Conservation (phyloP, 352 stramenopile genomes). For the Pythium scleroteichum region DNA sequence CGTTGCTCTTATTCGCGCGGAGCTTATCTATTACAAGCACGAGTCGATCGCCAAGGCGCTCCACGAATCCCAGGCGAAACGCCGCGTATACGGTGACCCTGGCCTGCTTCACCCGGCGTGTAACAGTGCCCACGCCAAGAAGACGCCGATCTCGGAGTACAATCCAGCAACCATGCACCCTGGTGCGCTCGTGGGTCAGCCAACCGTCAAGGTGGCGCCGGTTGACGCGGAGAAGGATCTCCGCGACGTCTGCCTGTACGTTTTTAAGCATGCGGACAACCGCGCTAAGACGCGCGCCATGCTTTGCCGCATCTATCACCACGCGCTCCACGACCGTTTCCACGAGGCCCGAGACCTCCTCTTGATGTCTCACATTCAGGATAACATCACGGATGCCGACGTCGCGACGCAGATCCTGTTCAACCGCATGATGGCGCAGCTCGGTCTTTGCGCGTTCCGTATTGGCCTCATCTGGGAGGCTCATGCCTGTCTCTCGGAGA, state of each 20-base stretch:
- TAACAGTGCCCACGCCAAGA: slow-evolving; percentile 47
- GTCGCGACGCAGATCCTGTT: slow-evolving; percentile 98
- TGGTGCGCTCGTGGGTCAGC: slow-evolving; percentile 71
- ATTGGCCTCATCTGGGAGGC: slow-evolving; percentile 94
- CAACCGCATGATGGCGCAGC: slow-evolving; percentile 93
- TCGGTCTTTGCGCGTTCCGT: slow-evolving; percentile 97
- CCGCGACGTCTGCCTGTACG: slow-evolving; percentile 88
- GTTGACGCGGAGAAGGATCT: slow-evolving; percentile 87
- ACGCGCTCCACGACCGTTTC: slow-evolving; percentile 98
- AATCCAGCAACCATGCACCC: slow-evolving; percentile 74
- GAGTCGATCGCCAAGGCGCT: slow-evolving; percentile 89
- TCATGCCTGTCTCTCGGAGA: slow-evolving; percentile 97
- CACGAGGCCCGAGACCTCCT: slow-evolving; percentile 97
- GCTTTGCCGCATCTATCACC: slow-evolving; percentile 98
- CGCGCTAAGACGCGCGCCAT: slow-evolving; percentile 95
- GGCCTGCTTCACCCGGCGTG: slow-evolving; percentile 87
- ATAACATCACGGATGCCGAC: slow-evolving; percentile 92
- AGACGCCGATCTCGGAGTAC: slow-evolving; percentile 47
- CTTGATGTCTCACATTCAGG: slow-evolving; percentile 98
- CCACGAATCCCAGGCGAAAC: slow-evolving; percentile 77
- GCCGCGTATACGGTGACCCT: slow-evolving; percentile 83
- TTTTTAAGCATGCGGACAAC: slow-evolving; percentile 94
- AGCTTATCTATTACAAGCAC: slow-evolving; percentile 98
- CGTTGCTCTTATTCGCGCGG: slow-evolving; percentile 91
- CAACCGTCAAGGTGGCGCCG: slow-evolving; percentile 50